A percentile compares a stretch with the other conserved stretches of the same genome.
phyloP scores from a whole-genome alignment of 2,329 filamentous ascomycete genomes.

The Colletotrichum phormii region DNA sequence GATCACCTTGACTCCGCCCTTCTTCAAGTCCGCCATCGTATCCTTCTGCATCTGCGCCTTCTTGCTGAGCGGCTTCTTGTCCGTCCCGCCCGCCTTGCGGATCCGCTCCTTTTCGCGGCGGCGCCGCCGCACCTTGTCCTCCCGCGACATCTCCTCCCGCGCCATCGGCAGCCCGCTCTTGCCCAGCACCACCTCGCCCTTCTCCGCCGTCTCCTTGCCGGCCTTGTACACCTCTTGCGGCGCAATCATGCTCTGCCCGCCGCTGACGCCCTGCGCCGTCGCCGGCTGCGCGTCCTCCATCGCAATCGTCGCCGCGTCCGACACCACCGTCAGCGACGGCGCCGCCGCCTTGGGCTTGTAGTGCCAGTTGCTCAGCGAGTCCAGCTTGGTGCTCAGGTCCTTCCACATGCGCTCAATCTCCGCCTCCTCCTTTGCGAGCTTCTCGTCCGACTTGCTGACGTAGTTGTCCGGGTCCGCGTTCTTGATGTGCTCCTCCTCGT shows the following conservation, averaged over 20 bases:
- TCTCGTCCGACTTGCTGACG: slow-evolving; percentile 85
- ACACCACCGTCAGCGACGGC: slow-evolving; percentile 85
- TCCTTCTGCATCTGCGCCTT: slow-evolving; percentile 62
- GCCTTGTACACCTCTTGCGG: slow-evolving; percentile 94
- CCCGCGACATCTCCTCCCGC: slow-evolving; percentile 86
- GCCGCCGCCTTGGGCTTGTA: slow-evolving; percentile 91
- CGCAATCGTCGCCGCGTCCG: slow-evolving; percentile 88
- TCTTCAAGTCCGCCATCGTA: slow-evolving; percentile 77
- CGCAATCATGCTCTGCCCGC: slow-evolving; percentile 80
- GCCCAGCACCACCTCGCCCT: slow-evolving; percentile 76
- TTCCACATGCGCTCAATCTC: slow-evolving; percentile 89
- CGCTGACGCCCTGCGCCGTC: slow-evolving; percentile 78
- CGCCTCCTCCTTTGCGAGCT: slow-evolving; percentile 82
- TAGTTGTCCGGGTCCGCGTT: slow-evolving; percentile 81
- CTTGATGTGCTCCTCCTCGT: slow-evolving; percentile 91
- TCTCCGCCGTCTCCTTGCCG: slow-evolving; percentile 71
- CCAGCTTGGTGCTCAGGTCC: slow-evolving; percentile 82
- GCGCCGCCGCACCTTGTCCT: slow-evolving; percentile 82
- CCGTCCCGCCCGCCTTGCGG: slow-evolving; percentile 71
- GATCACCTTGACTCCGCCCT: slow-evolving; percentile 91
- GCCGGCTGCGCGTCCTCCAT: slow-evolving; percentile 97
- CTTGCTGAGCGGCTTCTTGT: slow-evolving; percentile 64
- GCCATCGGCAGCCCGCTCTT: slow-evolving; percentile 83
- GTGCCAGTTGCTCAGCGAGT: slow-evolving; percentile 92
- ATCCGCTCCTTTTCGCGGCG: slow-evolving; percentile 88